Percentiles rank a stretch among this genome's conserved stretches.
These are phyloP conservation scores for Tolypocladium album DNA, from an alignment of 2,329 filamentous ascomycete genomes.

Conservation along the genomic window DNA sequence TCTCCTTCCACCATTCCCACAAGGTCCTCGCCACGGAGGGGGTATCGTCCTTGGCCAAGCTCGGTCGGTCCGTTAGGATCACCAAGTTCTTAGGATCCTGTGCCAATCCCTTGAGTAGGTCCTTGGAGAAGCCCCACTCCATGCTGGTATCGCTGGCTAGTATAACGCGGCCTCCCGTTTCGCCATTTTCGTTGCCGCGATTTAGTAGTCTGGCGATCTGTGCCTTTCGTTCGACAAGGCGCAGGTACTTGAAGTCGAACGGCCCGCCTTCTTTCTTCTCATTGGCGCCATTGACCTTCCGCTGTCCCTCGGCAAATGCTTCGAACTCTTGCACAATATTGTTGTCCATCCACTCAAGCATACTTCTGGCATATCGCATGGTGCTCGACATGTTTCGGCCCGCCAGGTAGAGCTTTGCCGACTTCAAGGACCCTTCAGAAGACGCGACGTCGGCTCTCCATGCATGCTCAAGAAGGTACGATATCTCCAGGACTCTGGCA, in stretches of 20 bases:
- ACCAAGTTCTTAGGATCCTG: conserved; percentile 72
- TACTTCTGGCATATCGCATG: conserved; percentile 82
- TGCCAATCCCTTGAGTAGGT: conserved; percentile 64
- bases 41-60: conserved; percentile 24
- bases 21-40: conserved; percentile 61
- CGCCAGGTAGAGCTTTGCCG: conserved; percentile 65
- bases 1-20: conserved; percentile 70
- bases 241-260: conserved; percentile 82
- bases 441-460: conserved; percentile 60
- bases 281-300: conserved; percentile 32
- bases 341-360: conserved; percentile 99
- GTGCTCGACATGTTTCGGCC: conserved; percentile 80
- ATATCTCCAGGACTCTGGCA: conserved; percentile 83
- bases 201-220: conserved; percentile 63
- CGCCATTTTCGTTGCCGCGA: conserved; percentile 28
- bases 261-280: conserved; percentile 54
- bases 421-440: conserved; percentile 38
- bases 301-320: conserved; percentile 46
- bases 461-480: conserved; percentile 84
- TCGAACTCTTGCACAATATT: conserved; percentile 89
- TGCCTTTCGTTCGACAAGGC: conserved; percentile 69
- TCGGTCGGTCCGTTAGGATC: conserved; percentile 69
- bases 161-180: conserved; percentile 58
- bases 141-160: conserved; percentile 82
- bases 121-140: conserved; percentile 90